Percentiles rank a stretch among this genome's conserved stretches.
Evolutionary conservation across 441 rosid genomes (phyloP).

Genomic region (Corymbia calophylla): DNA sequence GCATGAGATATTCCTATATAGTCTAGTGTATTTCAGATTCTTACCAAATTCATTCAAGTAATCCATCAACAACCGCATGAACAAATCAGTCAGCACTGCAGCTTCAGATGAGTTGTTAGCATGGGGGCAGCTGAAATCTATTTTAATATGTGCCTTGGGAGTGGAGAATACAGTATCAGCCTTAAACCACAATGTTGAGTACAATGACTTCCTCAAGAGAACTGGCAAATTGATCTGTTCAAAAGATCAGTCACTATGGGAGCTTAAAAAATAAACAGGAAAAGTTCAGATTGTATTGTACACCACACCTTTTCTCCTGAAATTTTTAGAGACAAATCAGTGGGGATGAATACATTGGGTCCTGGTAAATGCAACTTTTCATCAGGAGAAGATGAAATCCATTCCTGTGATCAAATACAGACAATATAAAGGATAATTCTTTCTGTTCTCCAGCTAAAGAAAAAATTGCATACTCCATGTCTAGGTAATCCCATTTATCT

Average conservation of each 20-base stretch:
- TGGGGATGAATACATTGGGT: constrained; percentile 69
- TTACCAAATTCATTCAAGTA: constrained; percentile 90
- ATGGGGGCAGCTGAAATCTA: constrained; percentile 74
- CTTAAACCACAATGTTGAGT: constrained; percentile 79
- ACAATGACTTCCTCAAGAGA: constrained; percentile 53
- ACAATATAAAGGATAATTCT: neutral
- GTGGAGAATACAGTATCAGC: constrained; percentile 69
- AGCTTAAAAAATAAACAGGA: neutral
- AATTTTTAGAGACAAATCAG: constrained; percentile 61
- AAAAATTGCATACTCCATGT: neutral
- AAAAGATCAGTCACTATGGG: constrained; percentile 1
- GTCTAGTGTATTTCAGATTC: neutral
- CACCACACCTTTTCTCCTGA: constrained; percentile 50
- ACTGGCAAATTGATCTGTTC: constrained; percentile 54
- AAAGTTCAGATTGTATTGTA: neutral
- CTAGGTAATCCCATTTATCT: neutral
- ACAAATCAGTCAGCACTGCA: constrained; percentile 50
- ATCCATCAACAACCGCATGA: constrained; percentile 61
- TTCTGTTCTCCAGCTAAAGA: neutral
- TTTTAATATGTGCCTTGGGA: constrained; percentile 69
- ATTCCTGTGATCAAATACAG: constrained; percentile 39
- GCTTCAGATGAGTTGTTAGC: constrained; percentile 64
- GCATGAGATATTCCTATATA: neutral
- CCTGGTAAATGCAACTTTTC: constrained; percentile 61
- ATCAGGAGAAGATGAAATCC: constrained; percentile 63